Base-by-base conservation (phyloP, 331 rosid genomes). In the Telfairia occidentalis region DNA sequence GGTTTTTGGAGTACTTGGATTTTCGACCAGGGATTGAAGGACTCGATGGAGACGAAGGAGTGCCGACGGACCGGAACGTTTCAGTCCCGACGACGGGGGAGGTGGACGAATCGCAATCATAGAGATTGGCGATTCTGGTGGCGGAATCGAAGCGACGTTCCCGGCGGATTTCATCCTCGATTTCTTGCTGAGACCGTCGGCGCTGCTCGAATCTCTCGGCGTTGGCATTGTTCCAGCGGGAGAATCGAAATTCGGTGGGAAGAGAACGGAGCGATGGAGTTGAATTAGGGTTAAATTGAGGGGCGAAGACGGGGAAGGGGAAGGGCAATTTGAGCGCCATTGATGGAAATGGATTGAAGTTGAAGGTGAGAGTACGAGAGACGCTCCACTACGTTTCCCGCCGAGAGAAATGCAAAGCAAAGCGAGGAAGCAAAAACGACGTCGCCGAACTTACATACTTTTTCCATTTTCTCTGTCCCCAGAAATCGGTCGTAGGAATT, bases 21-120 rank as follows among this genome's bases (percentile, higher is more conserved):
- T 83, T 87, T 24, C 78, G 83, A 9, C 97, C 97, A 0, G 86
- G 93, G 46, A 89, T 89, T n/a, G 93, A 89, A 71, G 93, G 93
- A 11, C 43, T 69, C 16, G 93, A 92, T 26, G 97, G 96, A 43
- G 71, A 73, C 61, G 96, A 92, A 21, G 94, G 97, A 0, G 97
- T 92, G 64, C 86, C 91, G 3, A 61, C 35, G 54, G 93, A 81
- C 37, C 79, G 84, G 73, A 79, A 87, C 16, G 81, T 48, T 28
- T 79, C 84, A 11, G 19, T 75, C 6, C 50, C 65, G 43, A 43
- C 61, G 1, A 54, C 9, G 16, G 30, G 1, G 78, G 86, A 1
- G 24, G 76, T 4, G 58, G 65, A 9, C 3, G 73, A 23, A 65
- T 34, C 43, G 21, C 78, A 43, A 52, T 77, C 89, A 49, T 43